Percentiles rank a stretch among this genome's conserved stretches.
Conservation (phyloP, 441 rosid genomes). For the Populus hybrid region DNA sequence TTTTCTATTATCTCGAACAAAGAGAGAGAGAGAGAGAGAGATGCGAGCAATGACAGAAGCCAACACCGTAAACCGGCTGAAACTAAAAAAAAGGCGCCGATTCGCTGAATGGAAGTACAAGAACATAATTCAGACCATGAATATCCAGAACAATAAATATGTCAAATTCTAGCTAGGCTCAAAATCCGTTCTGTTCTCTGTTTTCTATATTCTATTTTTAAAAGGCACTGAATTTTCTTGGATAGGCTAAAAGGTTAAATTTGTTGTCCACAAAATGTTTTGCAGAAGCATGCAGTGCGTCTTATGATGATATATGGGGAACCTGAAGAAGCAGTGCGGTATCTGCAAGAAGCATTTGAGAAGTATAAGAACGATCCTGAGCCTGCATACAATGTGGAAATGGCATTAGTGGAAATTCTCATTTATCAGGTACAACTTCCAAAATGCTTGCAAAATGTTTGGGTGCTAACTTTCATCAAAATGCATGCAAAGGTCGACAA, state of each 20-base stretch:
- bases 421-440: conserved; percentile 40
- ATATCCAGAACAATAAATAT: background rate
- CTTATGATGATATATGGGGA: conserved; percentile 44
- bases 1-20: no score
- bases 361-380: conserved; percentile 35
- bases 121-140: background rate
- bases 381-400: conserved; percentile 44
- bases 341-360: conserved; percentile 28
- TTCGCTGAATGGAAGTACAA: background rate
- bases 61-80: background rate
- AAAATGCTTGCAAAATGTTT: background rate
- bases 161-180: background rate
- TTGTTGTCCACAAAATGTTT: background rate
- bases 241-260: background rate
- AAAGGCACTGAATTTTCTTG: background rate
- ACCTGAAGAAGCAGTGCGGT: conserved; percentile 39
- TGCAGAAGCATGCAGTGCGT: conserved; percentile 49
- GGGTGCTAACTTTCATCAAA: background rate
- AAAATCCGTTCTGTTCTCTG: background rate
- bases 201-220: background rate
- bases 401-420: conserved; percentile 52
- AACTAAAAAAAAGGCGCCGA: background rate
- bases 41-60: background rate
- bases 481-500: no score
- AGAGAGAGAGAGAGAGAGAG: no score